Conservation (phyloP, 2,329 filamentous ascomycete species). For the Penicillium sp. region DNA sequence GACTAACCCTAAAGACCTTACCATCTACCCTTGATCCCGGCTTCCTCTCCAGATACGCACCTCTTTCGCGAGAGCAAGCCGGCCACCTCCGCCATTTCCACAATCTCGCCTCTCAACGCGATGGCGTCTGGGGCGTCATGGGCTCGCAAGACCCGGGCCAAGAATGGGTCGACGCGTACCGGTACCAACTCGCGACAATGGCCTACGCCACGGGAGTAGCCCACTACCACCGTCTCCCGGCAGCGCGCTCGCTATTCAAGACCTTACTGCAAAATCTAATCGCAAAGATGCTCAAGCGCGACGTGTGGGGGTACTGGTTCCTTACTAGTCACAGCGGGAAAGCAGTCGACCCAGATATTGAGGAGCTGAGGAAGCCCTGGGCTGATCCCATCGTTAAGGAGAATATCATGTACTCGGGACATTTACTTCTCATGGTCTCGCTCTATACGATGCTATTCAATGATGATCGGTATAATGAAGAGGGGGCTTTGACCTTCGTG, state of each 20-base stretch:
- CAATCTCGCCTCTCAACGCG: neutral
- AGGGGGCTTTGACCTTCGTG: slow-evolving; percentile 39
- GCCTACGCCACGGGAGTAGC: slow-evolving; percentile 43
- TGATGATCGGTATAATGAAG: slow-evolving; percentile 45
- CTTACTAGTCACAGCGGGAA: slow-evolving; percentile 42
- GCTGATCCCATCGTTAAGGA: slow-evolving; percentile 47
- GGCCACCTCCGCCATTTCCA: slow-evolving; percentile 8
- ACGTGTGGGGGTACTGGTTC: slow-evolving; percentile 53
- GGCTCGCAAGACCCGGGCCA: slow-evolving; percentile 40
- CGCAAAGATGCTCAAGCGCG: slow-evolving; percentile 48
- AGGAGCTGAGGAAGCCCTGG: slow-evolving; percentile 48
- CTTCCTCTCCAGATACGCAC: neutral
- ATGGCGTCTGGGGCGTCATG: slow-evolving; percentile 9
- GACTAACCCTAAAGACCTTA: neutral
- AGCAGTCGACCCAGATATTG: slow-evolving; percentile 42
- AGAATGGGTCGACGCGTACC: slow-evolving; percentile 38
- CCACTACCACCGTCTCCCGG: slow-evolving; percentile 48
- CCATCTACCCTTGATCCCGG: neutral
- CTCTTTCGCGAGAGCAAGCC: neutral
- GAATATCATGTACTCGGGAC: slow-evolving; percentile 51
- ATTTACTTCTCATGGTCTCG: slow-evolving; percentile 46
- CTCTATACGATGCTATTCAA: slow-evolving; percentile 51
- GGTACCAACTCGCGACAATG: slow-evolving; percentile 51
- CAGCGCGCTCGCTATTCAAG: slow-evolving; percentile 41
- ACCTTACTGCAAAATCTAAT: slow-evolving; percentile 42